Evolutionary conservation across 345 rosid genomes (phyloP).

Genomic region (Eucalyptus sideroxylon): DNA sequence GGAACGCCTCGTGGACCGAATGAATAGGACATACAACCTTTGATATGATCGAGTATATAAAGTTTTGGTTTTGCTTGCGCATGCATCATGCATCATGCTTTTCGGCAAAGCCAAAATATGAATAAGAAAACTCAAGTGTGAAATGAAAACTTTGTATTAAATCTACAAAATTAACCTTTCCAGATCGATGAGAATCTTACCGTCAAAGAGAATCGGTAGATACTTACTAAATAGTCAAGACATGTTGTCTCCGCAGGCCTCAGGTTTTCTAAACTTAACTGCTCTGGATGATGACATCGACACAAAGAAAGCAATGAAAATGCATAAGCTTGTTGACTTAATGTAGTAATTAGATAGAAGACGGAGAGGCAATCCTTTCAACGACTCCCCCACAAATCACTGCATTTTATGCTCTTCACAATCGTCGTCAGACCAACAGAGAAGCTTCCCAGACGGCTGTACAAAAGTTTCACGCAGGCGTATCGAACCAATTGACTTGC

Average conservation of each 20-base stretch:
- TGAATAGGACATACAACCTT: not conserved
- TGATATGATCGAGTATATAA: not conserved
- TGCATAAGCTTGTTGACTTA: not conserved
- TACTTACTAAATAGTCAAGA: not conserved
- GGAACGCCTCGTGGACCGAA: not conserved
- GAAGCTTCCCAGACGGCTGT: not conserved
- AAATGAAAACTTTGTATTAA: not conserved
- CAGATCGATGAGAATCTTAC: not conserved
- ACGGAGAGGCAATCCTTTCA: not conserved
- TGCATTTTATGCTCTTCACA: not conserved
- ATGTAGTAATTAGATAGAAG: not conserved
- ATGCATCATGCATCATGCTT: not conserved
- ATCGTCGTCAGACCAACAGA: not conserved
- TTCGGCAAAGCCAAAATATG: not conserved
- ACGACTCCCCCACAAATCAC: not conserved
- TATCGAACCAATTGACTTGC: not conserved
- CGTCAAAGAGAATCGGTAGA: not conserved
- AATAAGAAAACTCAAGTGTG: not conserved
- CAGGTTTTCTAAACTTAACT: not conserved
- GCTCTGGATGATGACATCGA: not conserved
- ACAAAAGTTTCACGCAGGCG: not conserved
- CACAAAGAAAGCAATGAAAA: not conserved
- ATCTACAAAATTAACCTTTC: not conserved
- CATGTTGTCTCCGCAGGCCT: not conserved
- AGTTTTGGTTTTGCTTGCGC: not conserved